Evolutionary conservation across 2,329 filamentous ascomycete genomes (phyloP), one percentile per base, ranked within the genome.

Genomic region (Thielaviopsis ethacetica): DNA sequence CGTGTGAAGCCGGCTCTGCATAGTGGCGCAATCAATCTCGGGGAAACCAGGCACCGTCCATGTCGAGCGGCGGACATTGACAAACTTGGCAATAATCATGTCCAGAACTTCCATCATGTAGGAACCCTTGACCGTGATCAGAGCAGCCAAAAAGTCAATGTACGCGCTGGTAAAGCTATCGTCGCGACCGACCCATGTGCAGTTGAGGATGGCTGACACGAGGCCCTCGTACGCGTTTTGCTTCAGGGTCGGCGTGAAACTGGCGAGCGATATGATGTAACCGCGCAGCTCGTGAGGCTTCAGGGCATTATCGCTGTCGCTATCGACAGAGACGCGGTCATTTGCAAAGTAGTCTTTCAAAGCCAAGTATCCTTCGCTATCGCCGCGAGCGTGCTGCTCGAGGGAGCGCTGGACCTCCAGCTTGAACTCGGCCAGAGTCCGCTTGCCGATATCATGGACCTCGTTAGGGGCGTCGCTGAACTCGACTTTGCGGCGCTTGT

Each of bases 11-110:
- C 93, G 80, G 57, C 80, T 75, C 64, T 87, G 83, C 67, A 91
- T 84, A 60, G 76, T 79, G 55, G 81, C 75, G 59, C 81, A 78
- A 62, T 75, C 76, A 53, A 94, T 81, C 5, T 73, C 71, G 69
- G 82, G 64, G 73, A 84, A 72, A 61, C 78, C 76, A 59, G 75
- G 69, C 0, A 78, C 74, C 41, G 65, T 68, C 73, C 75, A 79
- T 24, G 74, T 67, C 1, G 74, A 72, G 19, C 73, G 65, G 56
- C 72, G 71, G 41, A 71, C 73, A 56, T 74, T 79, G 60, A 80
- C 77, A 66, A 98, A 88, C 68, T 89, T 85, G 62, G 83, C 80
- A 59, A 95, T 84, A 61, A 97, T 78, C 81, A 89, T 91, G 60
- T 82, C 78, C 60, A 96, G 77, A 47, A 95, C 83, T 21, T 81